Evolutionary conservation across 202 grass and related monocot genomes (phyloP), one percentile per base, ranked within the genome.

Genomic region (Zizania palustris): DNA sequence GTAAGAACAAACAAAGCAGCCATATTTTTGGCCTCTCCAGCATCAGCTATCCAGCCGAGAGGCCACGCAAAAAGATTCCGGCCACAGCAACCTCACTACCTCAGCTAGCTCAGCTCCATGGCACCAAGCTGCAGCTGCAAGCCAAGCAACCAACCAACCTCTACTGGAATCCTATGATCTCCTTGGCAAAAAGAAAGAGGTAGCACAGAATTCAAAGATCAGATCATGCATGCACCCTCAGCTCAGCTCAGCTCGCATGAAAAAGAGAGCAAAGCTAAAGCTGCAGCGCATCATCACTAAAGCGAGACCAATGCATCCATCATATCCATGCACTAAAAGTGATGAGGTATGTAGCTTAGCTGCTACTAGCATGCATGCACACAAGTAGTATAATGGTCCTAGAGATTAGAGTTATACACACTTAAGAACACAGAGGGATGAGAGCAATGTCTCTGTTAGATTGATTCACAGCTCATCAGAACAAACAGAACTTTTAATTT

Each of bases 241-340:
- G 11, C 33, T 16, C 33, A 4, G 72, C 6, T n/a, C 1, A 4
- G 45, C 40, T 15, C 58, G 51, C 82, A 67, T 81, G 60, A 50
- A 81, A 80, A 81, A 72, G 66, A 66, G 86, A 49, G 69, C 67
- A 71, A 71, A 72, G 86, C 13, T 81, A 88, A 88, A 85, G 86
- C 86, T 88, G 86, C 77, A 7, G 60, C 37, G 74, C 86, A 88
- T 81, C 86, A 88, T 81, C 77, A 76, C 86, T 62, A 81, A 88
- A 84, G 85, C 49, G 75, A 64, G 75, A 75, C 85, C 85, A 88
- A 88, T 42, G 16, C 71, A 65, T 51, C 21, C 71, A 61, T 28
- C 28, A 28, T 28, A 28, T 84, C 72, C 86, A 85, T 85, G 86
- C 59, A 85, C 77, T 72, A 81, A 85, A 84, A 88, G 86, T 76